phyloP scores from a whole-genome alignment of 2,329 filamentous ascomycete genomes.

The Diaporthe ampelina region DNA sequence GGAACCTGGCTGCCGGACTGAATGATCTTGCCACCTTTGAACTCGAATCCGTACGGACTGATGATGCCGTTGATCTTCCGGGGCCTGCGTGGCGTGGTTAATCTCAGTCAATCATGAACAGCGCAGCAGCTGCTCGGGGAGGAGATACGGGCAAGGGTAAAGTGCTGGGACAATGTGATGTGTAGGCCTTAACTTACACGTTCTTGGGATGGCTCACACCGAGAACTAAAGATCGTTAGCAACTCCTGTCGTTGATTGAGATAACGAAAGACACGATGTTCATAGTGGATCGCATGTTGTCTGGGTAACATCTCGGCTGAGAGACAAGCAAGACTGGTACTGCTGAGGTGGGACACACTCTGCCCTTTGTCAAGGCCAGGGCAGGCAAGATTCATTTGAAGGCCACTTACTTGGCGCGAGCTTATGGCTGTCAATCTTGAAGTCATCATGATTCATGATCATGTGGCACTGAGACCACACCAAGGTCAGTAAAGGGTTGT shows the following conservation, averaged over 20 bases:
- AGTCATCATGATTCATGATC: constrained; percentile 17
- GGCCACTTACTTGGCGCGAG: constrained; percentile 11
- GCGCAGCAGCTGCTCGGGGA: not conserved
- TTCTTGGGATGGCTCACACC: not conserved
- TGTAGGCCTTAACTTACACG: constrained; percentile 1
- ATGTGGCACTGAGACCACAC: constrained; percentile 2
- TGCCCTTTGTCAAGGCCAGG: not conserved
- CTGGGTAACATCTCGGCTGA: not conserved
- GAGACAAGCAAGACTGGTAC: not conserved
- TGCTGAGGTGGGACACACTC: not conserved
- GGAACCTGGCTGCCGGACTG: not conserved
- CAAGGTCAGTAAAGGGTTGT: not conserved
- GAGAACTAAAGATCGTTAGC: not conserved
- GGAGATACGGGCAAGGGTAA: no score
- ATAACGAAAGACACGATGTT: not conserved
- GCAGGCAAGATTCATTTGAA: not conserved
- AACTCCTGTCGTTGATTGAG: not conserved
- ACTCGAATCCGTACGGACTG: constrained; percentile 25
- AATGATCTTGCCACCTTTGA: constrained; percentile 23
- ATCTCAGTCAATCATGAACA: not conserved
- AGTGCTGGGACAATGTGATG: no score
- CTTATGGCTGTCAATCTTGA: constrained; percentile 25
- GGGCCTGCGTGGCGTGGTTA: not conserved
- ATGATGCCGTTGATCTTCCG: constrained; percentile 27
- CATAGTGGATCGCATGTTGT: not conserved